Conservation (phyloP, 2,329 filamentous ascomycete genomes). For the Fusarium xyrophilum region DNA sequence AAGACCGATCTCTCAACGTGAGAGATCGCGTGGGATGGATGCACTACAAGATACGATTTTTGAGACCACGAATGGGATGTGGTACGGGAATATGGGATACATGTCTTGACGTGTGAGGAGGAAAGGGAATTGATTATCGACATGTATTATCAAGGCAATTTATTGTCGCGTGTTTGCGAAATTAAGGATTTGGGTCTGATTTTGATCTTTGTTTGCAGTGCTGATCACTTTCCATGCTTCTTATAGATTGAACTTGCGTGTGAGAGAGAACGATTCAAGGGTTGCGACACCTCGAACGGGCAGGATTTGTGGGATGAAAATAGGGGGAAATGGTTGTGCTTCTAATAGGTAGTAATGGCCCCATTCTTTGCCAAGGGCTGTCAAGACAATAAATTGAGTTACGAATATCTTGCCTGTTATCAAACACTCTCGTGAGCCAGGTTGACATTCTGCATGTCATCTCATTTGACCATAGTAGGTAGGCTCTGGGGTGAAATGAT, state of each 20-base stretch:
- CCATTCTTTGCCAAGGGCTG: background rate
- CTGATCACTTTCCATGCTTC: background rate
- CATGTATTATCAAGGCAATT: conserved; percentile 40
- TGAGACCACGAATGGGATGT: conserved; percentile 29
- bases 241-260: background rate
- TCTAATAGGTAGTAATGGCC: background rate
- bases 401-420: background rate
- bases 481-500: background rate
- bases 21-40: conserved; percentile 23
- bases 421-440: background rate
- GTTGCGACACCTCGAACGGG: background rate
- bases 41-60: conserved; percentile 29
- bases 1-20: conserved; percentile 28
- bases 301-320: background rate
- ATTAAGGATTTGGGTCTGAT: conserved; percentile 28
- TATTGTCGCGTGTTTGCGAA: conserved; percentile 28
- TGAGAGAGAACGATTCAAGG: background rate
- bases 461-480: background rate
- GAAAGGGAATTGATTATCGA: conserved; percentile 32
- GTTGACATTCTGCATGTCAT: background rate
- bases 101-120: conserved; percentile 29
- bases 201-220: background rate
- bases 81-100: conserved; percentile 32
- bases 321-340: background rate
- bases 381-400: background rate